Percentiles rank a stretch among this genome's conserved stretches.
These are phyloP conservation scores for Bryum argenteum DNA, from an alignment of 225 moss, liverwort and hornwort genomes.

Conservation along the genomic window DNA sequence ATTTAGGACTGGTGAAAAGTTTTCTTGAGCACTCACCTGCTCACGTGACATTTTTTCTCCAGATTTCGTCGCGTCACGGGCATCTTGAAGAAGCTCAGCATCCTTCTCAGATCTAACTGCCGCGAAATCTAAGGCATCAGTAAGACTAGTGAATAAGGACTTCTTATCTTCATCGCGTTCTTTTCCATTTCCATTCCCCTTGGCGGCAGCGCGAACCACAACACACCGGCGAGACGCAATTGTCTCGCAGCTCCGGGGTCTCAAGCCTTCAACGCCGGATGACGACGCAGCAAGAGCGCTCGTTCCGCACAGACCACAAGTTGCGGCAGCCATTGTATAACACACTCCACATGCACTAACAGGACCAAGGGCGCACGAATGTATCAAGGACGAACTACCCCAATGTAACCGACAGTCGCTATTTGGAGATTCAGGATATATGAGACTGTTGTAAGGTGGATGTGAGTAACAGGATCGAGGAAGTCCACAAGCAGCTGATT, in stretches of 20 bases:
- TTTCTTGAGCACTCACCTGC: slow-evolving; percentile 52
- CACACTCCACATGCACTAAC: neutral
- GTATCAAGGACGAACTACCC: neutral
- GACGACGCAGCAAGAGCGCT: slow-evolving; percentile 30
- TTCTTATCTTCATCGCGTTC: slow-evolving; percentile 47
- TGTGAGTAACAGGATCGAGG: slow-evolving; percentile 3
- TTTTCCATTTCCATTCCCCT: slow-evolving; percentile 26
- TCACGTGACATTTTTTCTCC: slow-evolving; percentile 82
- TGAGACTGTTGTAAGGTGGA: neutral
- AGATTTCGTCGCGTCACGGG: slow-evolving; percentile 64
- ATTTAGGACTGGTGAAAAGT: neutral
- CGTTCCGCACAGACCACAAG: slow-evolving; percentile 38
- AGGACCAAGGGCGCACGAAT: neutral
- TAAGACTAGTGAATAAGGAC: slow-evolving; percentile 79
- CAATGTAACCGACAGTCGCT: neutral
- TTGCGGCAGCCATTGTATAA: slow-evolving; percentile 33
- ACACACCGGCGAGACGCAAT: slow-evolving; percentile 32
- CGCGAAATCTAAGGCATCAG: slow-evolving; percentile 87
- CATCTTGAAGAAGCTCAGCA: slow-evolving; percentile 74
- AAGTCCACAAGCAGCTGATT: slow-evolving; percentile 25
- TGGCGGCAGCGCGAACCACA: slow-evolving; percentile 41
- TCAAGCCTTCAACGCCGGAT: slow-evolving; percentile 30
- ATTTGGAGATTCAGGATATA: neutral
- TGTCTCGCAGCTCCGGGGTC: slow-evolving; percentile 15
- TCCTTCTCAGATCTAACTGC: slow-evolving; percentile 77